Evolutionary conservation across 2,329 filamentous ascomycete species (phyloP).

Genomic region (Chaetomium strumarium): DNA sequence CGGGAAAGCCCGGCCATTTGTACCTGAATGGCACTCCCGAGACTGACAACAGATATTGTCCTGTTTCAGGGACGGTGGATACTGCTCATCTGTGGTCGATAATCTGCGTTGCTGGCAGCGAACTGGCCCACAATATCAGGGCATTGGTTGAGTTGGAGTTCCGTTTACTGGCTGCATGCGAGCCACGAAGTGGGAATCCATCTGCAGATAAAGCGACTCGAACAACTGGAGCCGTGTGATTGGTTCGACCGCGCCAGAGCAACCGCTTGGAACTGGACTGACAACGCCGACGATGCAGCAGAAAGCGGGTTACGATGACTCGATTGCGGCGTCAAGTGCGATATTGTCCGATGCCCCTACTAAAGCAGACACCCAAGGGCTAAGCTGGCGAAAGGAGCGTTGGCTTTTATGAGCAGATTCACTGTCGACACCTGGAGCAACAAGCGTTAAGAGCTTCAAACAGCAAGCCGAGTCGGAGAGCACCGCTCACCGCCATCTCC

Average conservation of each 20-base stretch:
- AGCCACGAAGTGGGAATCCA: constrained; percentile 17
- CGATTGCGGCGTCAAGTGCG: not conserved
- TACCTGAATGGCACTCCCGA: constrained; percentile 17
- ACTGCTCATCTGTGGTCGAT: constrained; percentile 3
- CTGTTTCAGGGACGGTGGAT: constrained; percentile 2
- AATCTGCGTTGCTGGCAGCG: not conserved
- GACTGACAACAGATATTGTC: constrained; percentile 9
- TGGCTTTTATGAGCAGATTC: not conserved
- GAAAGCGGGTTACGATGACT: constrained; percentile 3
- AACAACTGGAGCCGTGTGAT: constrained; percentile 22
- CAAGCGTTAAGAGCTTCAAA: too few relatives aligned
- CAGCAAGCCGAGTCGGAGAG: too few relatives aligned
- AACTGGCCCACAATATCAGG: constrained; percentile 4
- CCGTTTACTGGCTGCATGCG: constrained; percentile 19
- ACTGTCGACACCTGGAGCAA: too few relatives aligned
- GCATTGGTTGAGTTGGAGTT: constrained; percentile 11
- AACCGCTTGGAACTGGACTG: constrained; percentile 1
- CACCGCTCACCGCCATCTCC: too few relatives aligned
- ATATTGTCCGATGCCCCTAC: not conserved
- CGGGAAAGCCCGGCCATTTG: constrained; percentile 11
- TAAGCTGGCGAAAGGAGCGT: not conserved
- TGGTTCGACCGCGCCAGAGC: constrained; percentile 8
- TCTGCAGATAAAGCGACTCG: constrained; percentile 14
- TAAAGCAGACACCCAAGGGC: not conserved
- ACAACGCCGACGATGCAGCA: constrained; percentile 8